Conservation (phyloP, 768 basidiomycete species). For the Ramaria sp. region DNA sequence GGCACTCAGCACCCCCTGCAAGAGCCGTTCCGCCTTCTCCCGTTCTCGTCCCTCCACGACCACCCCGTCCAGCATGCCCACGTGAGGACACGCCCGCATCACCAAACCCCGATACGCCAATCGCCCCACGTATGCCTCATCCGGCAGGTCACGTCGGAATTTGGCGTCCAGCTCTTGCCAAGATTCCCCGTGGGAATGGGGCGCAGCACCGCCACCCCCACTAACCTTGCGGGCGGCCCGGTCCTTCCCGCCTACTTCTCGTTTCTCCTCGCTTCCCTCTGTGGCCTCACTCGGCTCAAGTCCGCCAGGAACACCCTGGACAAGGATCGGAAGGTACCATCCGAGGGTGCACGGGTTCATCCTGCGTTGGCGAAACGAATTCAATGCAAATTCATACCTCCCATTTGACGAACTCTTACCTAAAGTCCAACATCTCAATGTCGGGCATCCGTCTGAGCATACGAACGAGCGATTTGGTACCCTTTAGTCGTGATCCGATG, state of each 20-base stretch:
- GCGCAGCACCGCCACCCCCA: constrained; percentile 8
- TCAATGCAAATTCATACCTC: not conserved
- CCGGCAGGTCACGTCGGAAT: constrained; percentile 85
- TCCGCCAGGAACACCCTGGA: constrained; percentile 55
- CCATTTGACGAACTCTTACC: constrained; percentile 36
- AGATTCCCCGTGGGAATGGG: constrained; percentile 6
- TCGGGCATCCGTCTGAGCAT: constrained; percentile 62
- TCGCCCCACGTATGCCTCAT: constrained; percentile 77
- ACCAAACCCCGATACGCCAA: constrained; percentile 84
- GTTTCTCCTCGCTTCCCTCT: constrained; percentile 23
- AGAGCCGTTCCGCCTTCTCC: constrained; percentile 63
- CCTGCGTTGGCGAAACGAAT: constrained; percentile 23
- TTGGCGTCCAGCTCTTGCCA: constrained; percentile 78
- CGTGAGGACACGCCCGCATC: constrained; percentile 57
- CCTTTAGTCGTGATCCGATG: constrained; percentile 69
- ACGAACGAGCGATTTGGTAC: constrained; percentile 62
- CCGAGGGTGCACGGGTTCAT: constrained; percentile 98
- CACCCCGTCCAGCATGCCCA: constrained; percentile 81
- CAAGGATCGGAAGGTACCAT: constrained; percentile 87
- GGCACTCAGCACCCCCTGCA: constrained; percentile 33
- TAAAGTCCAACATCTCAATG: constrained; percentile 84
- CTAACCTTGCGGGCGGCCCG: constrained; percentile 15
- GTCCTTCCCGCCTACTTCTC: constrained; percentile 19
- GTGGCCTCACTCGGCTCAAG: constrained; percentile 36
- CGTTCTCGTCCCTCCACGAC: constrained; percentile 75